Evolutionary conservation across 2,329 filamentous ascomycete genomes (phyloP).

Genomic region (Purpureocillium takamizusanense): DNA sequence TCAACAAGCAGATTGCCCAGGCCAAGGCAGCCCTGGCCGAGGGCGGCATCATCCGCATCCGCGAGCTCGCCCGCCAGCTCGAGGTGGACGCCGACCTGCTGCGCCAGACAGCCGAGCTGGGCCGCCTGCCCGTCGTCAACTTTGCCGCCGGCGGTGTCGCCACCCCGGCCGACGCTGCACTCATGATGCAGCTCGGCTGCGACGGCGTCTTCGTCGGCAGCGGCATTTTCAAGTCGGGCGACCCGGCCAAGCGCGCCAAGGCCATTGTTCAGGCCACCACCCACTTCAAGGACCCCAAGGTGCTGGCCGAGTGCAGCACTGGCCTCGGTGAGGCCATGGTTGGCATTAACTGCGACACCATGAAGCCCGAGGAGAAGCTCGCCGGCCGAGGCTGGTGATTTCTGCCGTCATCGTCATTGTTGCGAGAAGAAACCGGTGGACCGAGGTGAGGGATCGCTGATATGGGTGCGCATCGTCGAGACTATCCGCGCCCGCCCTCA

Average conservation of each 20-base stretch:
- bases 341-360: constrained; percentile 75
- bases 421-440: too few relatives aligned
- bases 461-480: too few relatives aligned
- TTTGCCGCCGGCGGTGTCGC: constrained; percentile 98
- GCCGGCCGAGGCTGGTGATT: constrained; percentile 74
- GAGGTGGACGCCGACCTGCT: constrained; percentile 71
- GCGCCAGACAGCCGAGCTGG: constrained; percentile 77
- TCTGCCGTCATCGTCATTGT: too few relatives aligned
- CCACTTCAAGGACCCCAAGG: constrained; percentile 76
- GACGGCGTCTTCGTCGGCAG: constrained; percentile 96
- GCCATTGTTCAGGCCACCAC: constrained; percentile 93
- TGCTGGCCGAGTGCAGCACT: constrained; percentile 78
- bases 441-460: too few relatives aligned
- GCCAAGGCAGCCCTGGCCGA: constrained; percentile 65
- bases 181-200: constrained; percentile 98
- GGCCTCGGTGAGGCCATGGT: constrained; percentile 98
- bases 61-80: constrained; percentile 73
- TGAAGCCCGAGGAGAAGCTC: constrained; percentile 74
- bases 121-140: constrained; percentile 89
- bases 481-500: too few relatives aligned
- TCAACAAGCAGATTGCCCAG: constrained; percentile 71
- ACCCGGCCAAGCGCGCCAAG: constrained; percentile 81
- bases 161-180: constrained; percentile 91
- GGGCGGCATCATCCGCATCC: constrained; percentile 42
- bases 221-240: constrained; percentile 94